Evolutionary conservation across 192 early-diverging fungal species (phyloP).

Genomic region (Phlyctochytrium planicorne): DNA sequence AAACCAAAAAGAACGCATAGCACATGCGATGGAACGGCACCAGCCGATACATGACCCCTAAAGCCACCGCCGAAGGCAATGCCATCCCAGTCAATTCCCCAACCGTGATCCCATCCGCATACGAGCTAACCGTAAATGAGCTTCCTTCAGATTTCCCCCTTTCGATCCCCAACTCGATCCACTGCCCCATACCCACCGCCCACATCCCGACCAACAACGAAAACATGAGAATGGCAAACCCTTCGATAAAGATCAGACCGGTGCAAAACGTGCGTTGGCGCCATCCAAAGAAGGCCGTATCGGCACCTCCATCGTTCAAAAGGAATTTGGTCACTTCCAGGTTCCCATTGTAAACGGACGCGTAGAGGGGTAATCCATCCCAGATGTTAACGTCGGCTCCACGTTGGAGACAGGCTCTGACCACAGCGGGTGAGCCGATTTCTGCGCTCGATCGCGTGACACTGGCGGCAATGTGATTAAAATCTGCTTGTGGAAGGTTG

Average conservation of each 20-base stretch:
- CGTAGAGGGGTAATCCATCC: conserved; percentile 36
- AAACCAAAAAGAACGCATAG: conserved; percentile 12
- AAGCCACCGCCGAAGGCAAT: conserved; percentile 25
- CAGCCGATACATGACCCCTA: conserved; percentile 33
- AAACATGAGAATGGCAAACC: conserved; percentile 34
- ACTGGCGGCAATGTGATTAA: conserved; percentile 5
- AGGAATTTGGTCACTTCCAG: conserved; percentile 25
- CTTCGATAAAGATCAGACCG: conserved; percentile 28
- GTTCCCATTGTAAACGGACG: conserved; percentile 34
- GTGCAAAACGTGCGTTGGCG: conserved; percentile 24
- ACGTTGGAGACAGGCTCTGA: conserved; percentile 11
- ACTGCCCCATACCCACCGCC: conserved; percentile 22
- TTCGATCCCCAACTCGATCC: conserved; percentile 6
- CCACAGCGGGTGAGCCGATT: background rate
- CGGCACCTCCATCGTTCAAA: conserved; percentile 14
- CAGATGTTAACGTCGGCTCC: conserved; percentile 31
- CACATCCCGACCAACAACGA: conserved; percentile 27
- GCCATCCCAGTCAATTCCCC: conserved; percentile 38
- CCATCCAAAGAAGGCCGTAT: conserved; percentile 20
- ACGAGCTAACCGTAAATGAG: conserved; percentile 3
- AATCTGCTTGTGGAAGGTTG: conserved; percentile 21
- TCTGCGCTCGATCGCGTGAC: conserved; percentile 14
- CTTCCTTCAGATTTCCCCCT: background rate
- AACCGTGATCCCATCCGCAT: conserved; percentile 13
- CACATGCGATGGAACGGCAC: conserved; percentile 38